These are phyloP conservation scores for Casaregolazyma suthepensis DNA, from an alignment of 1,139 yeast genomes.

Conservation along the genomic window DNA sequence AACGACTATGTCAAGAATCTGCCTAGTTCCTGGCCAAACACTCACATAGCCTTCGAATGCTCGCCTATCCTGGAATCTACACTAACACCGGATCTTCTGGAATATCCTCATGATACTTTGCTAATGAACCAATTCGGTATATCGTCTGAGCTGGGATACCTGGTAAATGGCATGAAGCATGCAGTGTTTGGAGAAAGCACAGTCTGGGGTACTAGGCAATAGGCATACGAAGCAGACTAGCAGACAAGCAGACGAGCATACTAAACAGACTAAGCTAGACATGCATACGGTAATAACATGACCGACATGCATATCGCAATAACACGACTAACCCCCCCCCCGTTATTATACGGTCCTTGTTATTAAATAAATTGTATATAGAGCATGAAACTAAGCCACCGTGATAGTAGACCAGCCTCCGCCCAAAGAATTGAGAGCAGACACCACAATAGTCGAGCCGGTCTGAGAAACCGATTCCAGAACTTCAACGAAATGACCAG, in stretches of 20 bases:
- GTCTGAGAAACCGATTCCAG: constrained; percentile 3
- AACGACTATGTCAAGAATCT: constrained; percentile 6
- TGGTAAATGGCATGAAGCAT: constrained; percentile 29
- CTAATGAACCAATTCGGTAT: constrained; percentile 25
- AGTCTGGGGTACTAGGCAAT: background rate
- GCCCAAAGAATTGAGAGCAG: constrained; percentile 17
- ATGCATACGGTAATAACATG: too few species aligned
- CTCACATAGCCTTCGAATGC: constrained; percentile 20
- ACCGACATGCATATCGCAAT: too few species aligned
- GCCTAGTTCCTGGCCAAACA: constrained; percentile 7
- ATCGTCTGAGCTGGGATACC: constrained; percentile 32
- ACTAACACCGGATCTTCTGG: constrained; percentile 12
- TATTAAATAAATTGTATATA: background rate
- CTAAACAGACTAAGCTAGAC: too few species aligned
- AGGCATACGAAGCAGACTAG: too few species aligned
- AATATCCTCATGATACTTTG: constrained; percentile 14
- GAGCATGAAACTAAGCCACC: constrained; percentile 6
- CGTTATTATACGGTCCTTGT: background rate
- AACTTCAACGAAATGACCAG: background rate
- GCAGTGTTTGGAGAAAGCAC: constrained; percentile 27
- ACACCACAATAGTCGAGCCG: constrained; percentile 10
- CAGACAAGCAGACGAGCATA: too few species aligned
- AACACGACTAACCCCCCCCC: background rate
- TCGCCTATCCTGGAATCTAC: constrained; percentile 21
- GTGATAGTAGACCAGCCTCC: constrained; percentile 21